phyloP scores from a whole-genome alignment of 2,329 filamentous ascomycete species.

The Phialemonium atrogriseum region DNA sequence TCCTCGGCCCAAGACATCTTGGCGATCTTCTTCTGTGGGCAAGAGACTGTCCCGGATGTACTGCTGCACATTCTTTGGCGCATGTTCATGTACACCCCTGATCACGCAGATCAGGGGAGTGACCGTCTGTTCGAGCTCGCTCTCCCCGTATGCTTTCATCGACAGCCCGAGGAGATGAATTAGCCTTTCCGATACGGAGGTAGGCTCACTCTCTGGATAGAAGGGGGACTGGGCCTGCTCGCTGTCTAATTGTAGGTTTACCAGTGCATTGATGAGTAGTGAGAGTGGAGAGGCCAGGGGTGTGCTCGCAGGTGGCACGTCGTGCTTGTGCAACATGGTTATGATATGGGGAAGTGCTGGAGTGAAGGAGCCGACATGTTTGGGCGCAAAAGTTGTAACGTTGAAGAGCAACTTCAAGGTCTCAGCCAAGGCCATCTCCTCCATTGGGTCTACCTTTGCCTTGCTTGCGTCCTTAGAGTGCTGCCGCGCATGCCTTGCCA shows the following conservation, averaged over 20 bases:
- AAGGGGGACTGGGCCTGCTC: constrained; percentile 46
- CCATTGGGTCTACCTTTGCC: constrained; percentile 46
- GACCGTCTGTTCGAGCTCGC: constrained; percentile 63
- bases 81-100: constrained; percentile 60
- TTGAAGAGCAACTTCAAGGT: constrained; percentile 88
- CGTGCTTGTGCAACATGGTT: constrained; percentile 54
- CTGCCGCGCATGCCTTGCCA: constrained; percentile 58
- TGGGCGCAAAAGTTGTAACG: constrained; percentile 65
- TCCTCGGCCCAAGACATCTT: constrained; percentile 67
- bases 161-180: constrained; percentile 62
- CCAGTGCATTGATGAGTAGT: constrained; percentile 68
- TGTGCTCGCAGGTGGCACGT: constrained; percentile 45
- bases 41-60: constrained; percentile 62
- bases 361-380: constrained; percentile 54
- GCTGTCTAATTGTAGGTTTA: constrained; percentile 65
- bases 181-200: constrained; percentile 54
- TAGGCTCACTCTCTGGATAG: constrained; percentile 57
- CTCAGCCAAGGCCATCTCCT: constrained; percentile 73
- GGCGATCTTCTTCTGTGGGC: constrained; percentile 68
- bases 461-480: constrained; percentile 19
- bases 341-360: constrained; percentile 62
- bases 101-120: constrained; percentile 70
- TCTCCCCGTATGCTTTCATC: constrained; percentile 53
- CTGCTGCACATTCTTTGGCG: constrained; percentile 52
- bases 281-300: constrained; percentile 67